Percentiles rank a stretch among this genome's conserved stretches.
These are phyloP conservation scores for Coniosporium tulheliwenetii DNA, from an alignment of 2,329 filamentous ascomycete genomes.

Conservation along the genomic window DNA sequence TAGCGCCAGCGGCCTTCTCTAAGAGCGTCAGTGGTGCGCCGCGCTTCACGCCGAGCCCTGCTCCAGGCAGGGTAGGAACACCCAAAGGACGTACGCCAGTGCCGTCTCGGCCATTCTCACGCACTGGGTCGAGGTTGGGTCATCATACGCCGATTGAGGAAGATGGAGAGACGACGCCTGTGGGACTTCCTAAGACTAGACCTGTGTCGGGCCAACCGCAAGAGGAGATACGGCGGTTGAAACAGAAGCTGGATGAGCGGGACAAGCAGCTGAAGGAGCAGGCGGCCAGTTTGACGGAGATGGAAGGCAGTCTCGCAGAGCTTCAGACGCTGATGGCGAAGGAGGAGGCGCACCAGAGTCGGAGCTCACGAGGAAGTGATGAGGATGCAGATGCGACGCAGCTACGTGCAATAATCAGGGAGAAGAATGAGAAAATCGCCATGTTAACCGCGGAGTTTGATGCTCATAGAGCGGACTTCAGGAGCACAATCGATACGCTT, in stretches of 20 bases:
- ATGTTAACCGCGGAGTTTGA: conserved; percentile 92
- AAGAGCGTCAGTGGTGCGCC: conserved; percentile 39
- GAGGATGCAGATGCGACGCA: conserved; percentile 62
- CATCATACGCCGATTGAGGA: conserved; percentile 21
- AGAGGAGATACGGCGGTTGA: not conserved
- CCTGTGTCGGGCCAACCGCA: not conserved
- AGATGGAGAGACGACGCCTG: conserved; percentile 16
- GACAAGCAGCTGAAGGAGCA: conserved; percentile 85
- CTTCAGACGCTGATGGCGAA: conserved; percentile 55
- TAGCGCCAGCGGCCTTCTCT: conserved; percentile 40
- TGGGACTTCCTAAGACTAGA: conserved; percentile 5
- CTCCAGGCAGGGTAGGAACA: conserved; percentile 45
- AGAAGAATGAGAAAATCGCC: conserved; percentile 94
- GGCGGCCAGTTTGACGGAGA: conserved; percentile 64
- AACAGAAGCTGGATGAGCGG: conserved; percentile 61
- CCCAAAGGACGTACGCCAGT: conserved; percentile 23
- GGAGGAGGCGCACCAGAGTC: conserved; percentile 27
- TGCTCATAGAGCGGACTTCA: conserved; percentile 83
- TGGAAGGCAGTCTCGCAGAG: conserved; percentile 78
- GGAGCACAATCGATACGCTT: conserved; percentile 90
- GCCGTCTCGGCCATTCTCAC: conserved; percentile 28
- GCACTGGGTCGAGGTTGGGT: conserved; percentile 29
- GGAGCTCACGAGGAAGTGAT: conserved; percentile 4
- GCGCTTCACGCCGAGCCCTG: conserved; percentile 45
- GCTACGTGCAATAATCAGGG: conserved; percentile 66